phyloP scores from a whole-genome alignment of 2,329 filamentous ascomycete species.

The Hypoxylon sp. region DNA sequence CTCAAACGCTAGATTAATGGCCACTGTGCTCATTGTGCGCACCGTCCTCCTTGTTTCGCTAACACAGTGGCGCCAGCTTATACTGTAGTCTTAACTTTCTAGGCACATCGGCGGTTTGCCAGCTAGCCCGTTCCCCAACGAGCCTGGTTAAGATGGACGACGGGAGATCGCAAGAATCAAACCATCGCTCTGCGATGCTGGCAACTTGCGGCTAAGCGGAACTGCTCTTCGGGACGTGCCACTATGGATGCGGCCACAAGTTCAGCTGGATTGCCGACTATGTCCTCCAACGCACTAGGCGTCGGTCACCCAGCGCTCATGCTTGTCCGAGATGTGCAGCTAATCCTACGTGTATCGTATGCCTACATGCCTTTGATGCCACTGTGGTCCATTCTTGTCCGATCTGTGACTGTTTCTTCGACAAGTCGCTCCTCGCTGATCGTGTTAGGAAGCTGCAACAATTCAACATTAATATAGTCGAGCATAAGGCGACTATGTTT shows the following conservation, averaged over 20 bases:
- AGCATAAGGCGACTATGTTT: conserved; percentile 15
- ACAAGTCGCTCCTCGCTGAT: conserved; percentile 15
- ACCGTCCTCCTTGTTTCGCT: too few species aligned
- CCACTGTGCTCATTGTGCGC: too few species aligned
- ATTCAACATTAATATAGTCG: conserved; percentile 2
- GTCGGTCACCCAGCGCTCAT: conserved; percentile 9
- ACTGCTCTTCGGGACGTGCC: conserved; percentile 18
- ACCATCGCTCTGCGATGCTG: background rate
- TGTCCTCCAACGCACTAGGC: conserved; percentile 9
- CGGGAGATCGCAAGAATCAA: background rate
- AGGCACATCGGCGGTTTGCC: too few species aligned
- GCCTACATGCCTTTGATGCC: conserved; percentile 15
- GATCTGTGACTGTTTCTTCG: conserved; percentile 25
- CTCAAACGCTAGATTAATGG: too few species aligned
- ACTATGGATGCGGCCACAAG: conserved; percentile 26
- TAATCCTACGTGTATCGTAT: conserved; percentile 20
- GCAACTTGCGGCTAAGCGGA: conserved; percentile 18
- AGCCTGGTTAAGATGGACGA: conserved; percentile 2
- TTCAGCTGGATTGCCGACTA: conserved; percentile 29
- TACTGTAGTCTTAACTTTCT: too few species aligned
- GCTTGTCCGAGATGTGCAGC: conserved; percentile 16
- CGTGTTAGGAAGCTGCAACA: conserved; percentile 9
- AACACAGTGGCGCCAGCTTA: too few species aligned
- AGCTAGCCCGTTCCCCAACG: too few species aligned
- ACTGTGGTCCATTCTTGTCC: conserved; percentile 6